A percentile compares a stretch with the other conserved stretches of the same genome.
These are phyloP conservation scores for Phialocephala subalpina DNA, from an alignment of 2,329 filamentous ascomycete genomes.

Conservation along the genomic window DNA sequence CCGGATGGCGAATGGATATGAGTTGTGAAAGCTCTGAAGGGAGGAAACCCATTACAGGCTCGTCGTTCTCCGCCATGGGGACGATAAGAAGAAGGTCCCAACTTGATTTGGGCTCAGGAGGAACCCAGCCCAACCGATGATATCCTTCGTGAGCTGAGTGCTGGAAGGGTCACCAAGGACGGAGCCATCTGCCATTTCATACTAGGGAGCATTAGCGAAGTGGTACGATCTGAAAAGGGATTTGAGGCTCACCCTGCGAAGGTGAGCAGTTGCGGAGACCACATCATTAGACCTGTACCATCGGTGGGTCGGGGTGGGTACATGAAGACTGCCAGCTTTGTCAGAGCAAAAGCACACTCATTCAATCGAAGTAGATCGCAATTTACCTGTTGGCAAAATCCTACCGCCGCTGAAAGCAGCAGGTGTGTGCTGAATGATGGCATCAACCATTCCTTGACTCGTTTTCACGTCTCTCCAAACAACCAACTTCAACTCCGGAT, in stretches of 20 bases:
- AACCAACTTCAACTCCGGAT: slow-evolving; percentile 8
- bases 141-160: slow-evolving; percentile 12
- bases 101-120: background rate
- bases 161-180: slow-evolving; percentile 8
- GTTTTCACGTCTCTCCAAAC: slow-evolving; percentile 10
- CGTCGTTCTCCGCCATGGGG: slow-evolving; percentile 14
- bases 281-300: slow-evolving; percentile 6
- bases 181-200: background rate
- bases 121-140: slow-evolving; percentile 13
- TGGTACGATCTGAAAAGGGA: background rate
- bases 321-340: background rate
- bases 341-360: background rate
- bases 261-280: slow-evolving; percentile 9
- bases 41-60: slow-evolving; percentile 6
- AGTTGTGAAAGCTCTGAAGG: background rate
- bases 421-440: slow-evolving; percentile 2
- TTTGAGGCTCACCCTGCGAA: slow-evolving; percentile 5
- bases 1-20: slow-evolving; percentile 3
- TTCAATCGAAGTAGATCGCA: background rate
- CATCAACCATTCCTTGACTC: slow-evolving; percentile 10
- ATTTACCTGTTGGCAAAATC: background rate
- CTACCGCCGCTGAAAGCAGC: background rate
- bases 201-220: background rate
- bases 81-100: slow-evolving; percentile 17
- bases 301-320: background rate